Conservation (phyloP, 192 early-diverging fungal genomes). For the Nowakowskiella sp. region DNA sequence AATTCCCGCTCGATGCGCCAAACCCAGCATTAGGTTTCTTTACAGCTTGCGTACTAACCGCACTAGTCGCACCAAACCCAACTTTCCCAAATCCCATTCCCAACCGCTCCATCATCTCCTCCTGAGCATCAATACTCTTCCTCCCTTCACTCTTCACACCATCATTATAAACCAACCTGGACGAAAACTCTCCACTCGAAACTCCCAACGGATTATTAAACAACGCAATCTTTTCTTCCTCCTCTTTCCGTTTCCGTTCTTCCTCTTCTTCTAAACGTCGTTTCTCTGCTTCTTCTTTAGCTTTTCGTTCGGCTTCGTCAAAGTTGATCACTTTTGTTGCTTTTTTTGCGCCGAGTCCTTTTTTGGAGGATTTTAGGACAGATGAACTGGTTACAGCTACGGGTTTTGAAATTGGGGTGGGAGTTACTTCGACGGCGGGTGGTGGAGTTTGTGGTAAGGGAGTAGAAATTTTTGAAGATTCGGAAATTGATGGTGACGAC, state of each 20-base stretch:
- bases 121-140: constrained; percentile 12
- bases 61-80: constrained; percentile 16
- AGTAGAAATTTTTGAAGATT: too few species aligned
- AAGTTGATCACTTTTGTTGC: constrained; percentile 73
- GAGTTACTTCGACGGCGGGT: too few species aligned
- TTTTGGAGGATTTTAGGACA: constrained; percentile 30
- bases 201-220: too few species aligned
- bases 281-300: constrained; percentile 74
- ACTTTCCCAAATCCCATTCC: constrained; percentile 59
- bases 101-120: constrained; percentile 49
- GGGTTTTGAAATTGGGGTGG: constrained; percentile 3
- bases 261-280: constrained; percentile 39
- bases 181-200: constrained; percentile 21
- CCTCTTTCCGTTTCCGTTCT: constrained; percentile 12
- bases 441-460: constrained; percentile 13
- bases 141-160: too few species aligned
- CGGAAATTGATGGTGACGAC: too few species aligned
- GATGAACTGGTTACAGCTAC: constrained; percentile 8
- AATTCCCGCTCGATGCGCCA: too few species aligned
- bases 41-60: too few species aligned
- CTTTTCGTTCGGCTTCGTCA: constrained; percentile 84
- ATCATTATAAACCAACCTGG: constrained; percentile 40
- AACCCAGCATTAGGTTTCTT: too few species aligned
- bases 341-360: constrained; percentile 85
- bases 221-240: too few species aligned